phyloP scores from a whole-genome alignment of 306 rosid species.

The Dicorynia guianensis region DNA sequence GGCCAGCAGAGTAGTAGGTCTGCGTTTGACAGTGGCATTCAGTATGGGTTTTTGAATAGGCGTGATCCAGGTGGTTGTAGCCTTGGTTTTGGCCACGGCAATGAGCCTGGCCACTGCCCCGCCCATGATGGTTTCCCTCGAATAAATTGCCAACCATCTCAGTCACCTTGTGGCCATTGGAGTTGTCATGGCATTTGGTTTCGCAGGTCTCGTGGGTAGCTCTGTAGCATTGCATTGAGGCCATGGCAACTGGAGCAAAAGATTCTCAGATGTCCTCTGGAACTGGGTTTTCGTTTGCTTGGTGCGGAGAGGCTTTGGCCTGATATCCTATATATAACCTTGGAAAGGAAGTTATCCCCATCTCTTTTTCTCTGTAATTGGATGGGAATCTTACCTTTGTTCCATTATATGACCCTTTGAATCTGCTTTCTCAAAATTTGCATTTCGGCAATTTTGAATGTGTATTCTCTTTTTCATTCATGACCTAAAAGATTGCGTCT shows the following conservation, averaged over 20 bases:
- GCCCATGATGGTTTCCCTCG: not conserved
- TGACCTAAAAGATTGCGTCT: no score
- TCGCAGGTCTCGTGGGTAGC: constrained; percentile 30
- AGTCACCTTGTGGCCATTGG: constrained; percentile 14
- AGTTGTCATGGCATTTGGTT: constrained; percentile 13
- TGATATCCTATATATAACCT: not conserved
- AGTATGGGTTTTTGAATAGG: not conserved
- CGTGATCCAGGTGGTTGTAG: not conserved
- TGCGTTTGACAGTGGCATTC: not conserved
- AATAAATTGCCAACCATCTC: not conserved
- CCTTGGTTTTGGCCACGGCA: not conserved
- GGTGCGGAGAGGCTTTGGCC: not conserved
- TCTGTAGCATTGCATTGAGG: constrained; percentile 39
- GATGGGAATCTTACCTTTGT: not conserved
- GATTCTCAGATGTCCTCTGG: not conserved
- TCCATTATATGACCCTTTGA: not conserved
- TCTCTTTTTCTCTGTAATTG: not conserved
- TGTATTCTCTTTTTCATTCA: no score
- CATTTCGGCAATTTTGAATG: no score
- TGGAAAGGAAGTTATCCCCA: not conserved
- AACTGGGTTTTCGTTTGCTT: not conserved
- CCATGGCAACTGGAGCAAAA: constrained; percentile 25
- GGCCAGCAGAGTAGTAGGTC: not conserved
- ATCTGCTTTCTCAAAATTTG: not conserved
- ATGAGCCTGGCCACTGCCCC: not conserved